Evolutionary conservation across 2,329 filamentous ascomycete species (phyloP), one percentile per base, ranked within the genome.

Genomic region (Cylindrodendrum hubeiense): DNA sequence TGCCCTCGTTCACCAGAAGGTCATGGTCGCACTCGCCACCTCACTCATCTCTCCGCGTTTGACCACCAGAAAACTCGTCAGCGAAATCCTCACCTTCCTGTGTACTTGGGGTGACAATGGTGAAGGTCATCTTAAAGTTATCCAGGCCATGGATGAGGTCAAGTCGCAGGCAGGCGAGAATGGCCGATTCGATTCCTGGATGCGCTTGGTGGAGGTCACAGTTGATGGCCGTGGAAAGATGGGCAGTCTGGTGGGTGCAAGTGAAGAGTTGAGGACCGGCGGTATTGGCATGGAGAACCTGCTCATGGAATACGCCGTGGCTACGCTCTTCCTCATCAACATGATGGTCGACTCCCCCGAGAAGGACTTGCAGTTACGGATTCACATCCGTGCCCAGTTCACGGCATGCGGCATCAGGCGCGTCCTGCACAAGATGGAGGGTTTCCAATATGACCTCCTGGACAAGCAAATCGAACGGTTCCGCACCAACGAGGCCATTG

Each of bases 271-370:
- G 64, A 92, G 96, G 72, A 97, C 93, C 75, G 96, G 96, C 70
- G 96, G 96, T 69, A 97, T 98, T 76, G 96, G 96, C 78, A 97
- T 98, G 91, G 96, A 99, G 86, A 98, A 98, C 80, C 85, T 98
- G 75, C 87, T 99, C 58, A 98, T 99, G 96, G 96, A 99, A 86
- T 99, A 99, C 77, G 95, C 95, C 41, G 93, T 98, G 52, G 93
- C 95, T 34, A 97, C 95, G 2, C 88, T 99, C 75, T 94, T 98
- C 77, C 86, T 99, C 76, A 90, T 98, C 85, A 99, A 98, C 82
- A 97, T 97, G 91, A 88, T 98, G 73, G 90, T 99, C 67, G 96
- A 98, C 80, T 93, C 94, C 3, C 92, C 95, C 0, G 93, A 97
- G 76, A 88, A 89, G 73, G 96, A 99, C 76, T 84, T 99, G 70